Percentiles rank a stretch among this genome's conserved stretches.
Evolutionary conservation across 495 filamentous ascomycete species (phyloP).

Genomic region (Niebla homalea): DNA sequence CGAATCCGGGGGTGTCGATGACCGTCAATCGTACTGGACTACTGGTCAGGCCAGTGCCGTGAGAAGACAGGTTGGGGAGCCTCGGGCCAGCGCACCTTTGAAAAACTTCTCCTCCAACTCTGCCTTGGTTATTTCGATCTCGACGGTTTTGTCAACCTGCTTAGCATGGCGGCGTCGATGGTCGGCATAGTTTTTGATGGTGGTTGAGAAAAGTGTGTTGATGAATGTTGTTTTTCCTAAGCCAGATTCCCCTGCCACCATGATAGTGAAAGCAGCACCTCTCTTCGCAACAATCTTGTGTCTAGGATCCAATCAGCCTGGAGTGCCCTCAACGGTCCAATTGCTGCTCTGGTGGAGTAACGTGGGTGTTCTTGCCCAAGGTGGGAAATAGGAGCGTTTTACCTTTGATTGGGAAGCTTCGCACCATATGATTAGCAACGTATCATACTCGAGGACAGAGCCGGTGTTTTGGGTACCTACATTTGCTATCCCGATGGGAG

Average conservation of each 20-base stretch:
- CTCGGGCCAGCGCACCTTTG: constrained; percentile 56
- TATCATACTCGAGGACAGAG: constrained; percentile 1
- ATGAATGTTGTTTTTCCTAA: constrained; percentile 99
- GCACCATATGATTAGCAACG: constrained; percentile 4
- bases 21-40: constrained; percentile 83
- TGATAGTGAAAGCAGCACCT: constrained; percentile 97
- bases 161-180: constrained; percentile 97
- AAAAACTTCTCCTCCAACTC: constrained; percentile 99
- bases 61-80: constrained; percentile 5
- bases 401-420: constrained; percentile 82
- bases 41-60: constrained; percentile 12
- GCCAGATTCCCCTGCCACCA: constrained; percentile 98
- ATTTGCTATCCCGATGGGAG: constrained; percentile 99
- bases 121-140: constrained; percentile 99
- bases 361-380: not conserved
- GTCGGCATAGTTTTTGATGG: constrained; percentile 99
- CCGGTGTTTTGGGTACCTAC: constrained; percentile 32
- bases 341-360: constrained; percentile 6
- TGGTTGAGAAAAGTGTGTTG: constrained; percentile 99
- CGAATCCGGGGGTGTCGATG: constrained; percentile 96
- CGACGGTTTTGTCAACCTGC: constrained; percentile 97
- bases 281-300: constrained; percentile 99
- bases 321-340: not conserved
- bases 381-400: not conserved
- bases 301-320: constrained; percentile 27